Evolutionary conservation across 208 protist species (phyloP), one percentile per base, ranked within the genome.

Genomic region (Naegleria gruberi): DNA sequence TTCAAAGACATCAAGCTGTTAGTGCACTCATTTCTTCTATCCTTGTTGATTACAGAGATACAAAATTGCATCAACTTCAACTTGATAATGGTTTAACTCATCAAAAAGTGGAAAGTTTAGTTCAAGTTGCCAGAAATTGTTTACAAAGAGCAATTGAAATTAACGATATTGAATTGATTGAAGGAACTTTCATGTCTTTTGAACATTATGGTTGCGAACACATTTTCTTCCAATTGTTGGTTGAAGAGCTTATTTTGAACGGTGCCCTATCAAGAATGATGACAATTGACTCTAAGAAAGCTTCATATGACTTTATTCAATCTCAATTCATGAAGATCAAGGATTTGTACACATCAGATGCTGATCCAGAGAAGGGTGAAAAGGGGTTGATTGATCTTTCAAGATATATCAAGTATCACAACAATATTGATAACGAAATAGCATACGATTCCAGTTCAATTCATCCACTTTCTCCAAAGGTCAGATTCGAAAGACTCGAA

Each of bases 121-220:
- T 77, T 77, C 65, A 77, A 37, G 65, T 77, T 77, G 65, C 65
- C 26, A 77, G 65, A 77, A 77, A 30, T 77, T 77, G 65, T 77
- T n/a, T 77, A 37, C 65, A 77, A 77, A 30, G 65, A 37, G 17
- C 65, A 6, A 77, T 77, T 77, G 65, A 77, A 77, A 77, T 77
- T 77, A 77, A 77, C 30, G 34, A 77, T n/a, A 77, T 77, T 77
- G 65, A 77, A 37, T 37, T 77, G 3, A 77, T 77, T 37, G 65
- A 77, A 37, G 30, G 30, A 37, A 77, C 65, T 8, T 77, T 37
- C 30, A 12, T 37, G 8, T 37, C 30, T n/a, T 77, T 77, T 37
- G 65, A 77, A 37, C 17, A 77, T 37, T n/a, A 77, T 8, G 65
- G 30, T 77, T 37, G 34, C 12, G 65, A 77, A 37, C 65, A 77